phyloP scores from a whole-genome alignment of 1,139 yeast species.

The Groenewaldozyma auringiensis region DNA sequence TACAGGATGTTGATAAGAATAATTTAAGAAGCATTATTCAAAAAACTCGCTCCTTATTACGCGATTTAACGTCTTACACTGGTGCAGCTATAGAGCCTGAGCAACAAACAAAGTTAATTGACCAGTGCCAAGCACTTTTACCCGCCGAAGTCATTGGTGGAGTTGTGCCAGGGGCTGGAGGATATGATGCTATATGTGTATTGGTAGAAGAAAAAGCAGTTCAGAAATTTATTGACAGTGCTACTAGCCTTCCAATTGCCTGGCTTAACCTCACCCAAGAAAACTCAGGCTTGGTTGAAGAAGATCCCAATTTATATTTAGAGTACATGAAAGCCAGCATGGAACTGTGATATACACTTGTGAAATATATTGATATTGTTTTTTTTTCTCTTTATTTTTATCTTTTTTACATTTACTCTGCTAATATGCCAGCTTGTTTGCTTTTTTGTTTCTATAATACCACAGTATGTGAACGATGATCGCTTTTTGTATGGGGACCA shows the following conservation, averaged over 20 bases:
- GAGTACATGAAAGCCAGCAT: neutral
- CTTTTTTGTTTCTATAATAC: too few relatives aligned
- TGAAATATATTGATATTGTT: too few relatives aligned
- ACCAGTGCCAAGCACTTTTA: constrained; percentile 42
- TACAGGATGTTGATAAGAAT: constrained; percentile 4
- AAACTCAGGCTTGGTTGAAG: constrained; percentile 26
- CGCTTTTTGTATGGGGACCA: too few relatives aligned
- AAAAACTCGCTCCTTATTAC: constrained; percentile 48
- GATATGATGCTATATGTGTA: constrained; percentile 83
- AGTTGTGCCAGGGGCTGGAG: constrained; percentile 98
- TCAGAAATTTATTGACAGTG: constrained; percentile 32
- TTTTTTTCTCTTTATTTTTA: too few relatives aligned
- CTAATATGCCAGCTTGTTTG: too few relatives aligned
- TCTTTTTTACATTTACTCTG: too few relatives aligned
- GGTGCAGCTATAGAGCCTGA: constrained; percentile 87
- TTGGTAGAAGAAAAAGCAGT: constrained; percentile 48
- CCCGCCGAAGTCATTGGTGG: constrained; percentile 80
- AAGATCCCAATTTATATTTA: constrained; percentile 5
- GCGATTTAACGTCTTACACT: constrained; percentile 52
- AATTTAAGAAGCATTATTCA: constrained; percentile 4
- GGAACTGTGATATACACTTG: too few relatives aligned
- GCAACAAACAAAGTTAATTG: constrained; percentile 64
- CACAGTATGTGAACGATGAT: too few relatives aligned
- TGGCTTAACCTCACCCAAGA: constrained; percentile 33
- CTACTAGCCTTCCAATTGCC: constrained; percentile 24